A percentile compares a stretch with the other conserved stretches of the same genome.
These are phyloP conservation scores for Erysimum cheiranthoides DNA, from an alignment of 345 rosid species.

Conservation along the genomic window DNA sequence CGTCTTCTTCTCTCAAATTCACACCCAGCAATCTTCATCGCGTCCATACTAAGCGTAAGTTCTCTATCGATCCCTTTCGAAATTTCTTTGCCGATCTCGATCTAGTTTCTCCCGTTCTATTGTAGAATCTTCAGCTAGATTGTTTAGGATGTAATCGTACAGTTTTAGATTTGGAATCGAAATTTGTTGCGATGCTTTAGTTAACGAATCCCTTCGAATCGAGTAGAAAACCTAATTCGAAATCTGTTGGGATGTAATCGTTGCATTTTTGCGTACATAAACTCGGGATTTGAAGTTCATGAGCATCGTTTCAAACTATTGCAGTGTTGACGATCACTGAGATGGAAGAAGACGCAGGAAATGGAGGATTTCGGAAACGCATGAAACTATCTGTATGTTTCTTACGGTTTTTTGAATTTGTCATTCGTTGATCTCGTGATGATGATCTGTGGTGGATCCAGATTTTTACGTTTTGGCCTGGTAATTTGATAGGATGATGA, in stretches of 20 bases:
- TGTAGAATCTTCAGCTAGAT: slow-evolving; percentile 14
- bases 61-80: neutral
- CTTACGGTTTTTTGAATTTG: slow-evolving; percentile 12
- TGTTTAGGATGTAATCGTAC: slow-evolving; percentile 17
- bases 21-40: slow-evolving; percentile 17
- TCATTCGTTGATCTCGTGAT: neutral
- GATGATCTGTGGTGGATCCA: slow-evolving; percentile 30
- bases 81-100: neutral
- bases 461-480: slow-evolving; percentile 9
- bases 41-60: slow-evolving; percentile 30
- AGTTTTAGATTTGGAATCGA: slow-evolving; percentile 19
- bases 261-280: neutral
- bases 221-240: slow-evolving; percentile 18
- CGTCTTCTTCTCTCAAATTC: slow-evolving; percentile 14
- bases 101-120: neutral
- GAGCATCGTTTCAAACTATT: slow-evolving; percentile 15
- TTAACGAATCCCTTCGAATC: neutral
- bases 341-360: slow-evolving; percentile 55
- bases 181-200: slow-evolving; percentile 14
- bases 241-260: slow-evolving; percentile 18
- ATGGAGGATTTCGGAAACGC: slow-evolving; percentile 64
- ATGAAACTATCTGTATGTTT: slow-evolving; percentile 59
- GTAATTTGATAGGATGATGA: slow-evolving; percentile 54
- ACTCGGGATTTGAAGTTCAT: slow-evolving; percentile 17
- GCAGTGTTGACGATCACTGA: slow-evolving; percentile 26